Evolutionary conservation across 768 basidiomycete genomes (phyloP).

Genomic region (Lactifluus volemus): DNA sequence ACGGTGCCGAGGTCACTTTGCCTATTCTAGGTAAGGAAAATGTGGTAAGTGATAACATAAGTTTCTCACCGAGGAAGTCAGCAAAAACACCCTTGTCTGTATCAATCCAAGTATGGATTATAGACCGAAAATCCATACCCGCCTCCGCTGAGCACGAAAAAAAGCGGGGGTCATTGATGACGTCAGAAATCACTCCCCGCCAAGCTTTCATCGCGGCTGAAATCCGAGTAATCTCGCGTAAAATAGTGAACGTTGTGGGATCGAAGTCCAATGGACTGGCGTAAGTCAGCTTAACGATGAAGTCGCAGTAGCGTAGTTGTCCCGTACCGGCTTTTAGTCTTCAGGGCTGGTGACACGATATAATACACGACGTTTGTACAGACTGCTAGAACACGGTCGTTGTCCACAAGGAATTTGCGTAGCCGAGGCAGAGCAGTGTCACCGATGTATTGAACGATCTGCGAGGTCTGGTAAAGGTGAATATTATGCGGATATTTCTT

Average conservation of each 20-base stretch:
- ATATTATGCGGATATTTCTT: not conserved
- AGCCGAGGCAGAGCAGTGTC: constrained; percentile 61
- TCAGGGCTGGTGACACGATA: constrained; percentile 72
- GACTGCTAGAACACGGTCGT: constrained; percentile 69
- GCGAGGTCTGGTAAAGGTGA: not conserved
- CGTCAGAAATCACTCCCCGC: constrained; percentile 70
- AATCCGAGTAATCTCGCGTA: constrained; percentile 72
- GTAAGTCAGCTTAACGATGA: constrained; percentile 9
- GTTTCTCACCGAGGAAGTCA: constrained; percentile 65
- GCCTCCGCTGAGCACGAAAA: constrained; percentile 64
- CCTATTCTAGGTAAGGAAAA: constrained; percentile 34
- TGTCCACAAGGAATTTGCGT: constrained; percentile 72
- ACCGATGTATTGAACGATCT: constrained; percentile 72
- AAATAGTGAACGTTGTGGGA: constrained; percentile 49
- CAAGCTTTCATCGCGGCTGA: constrained; percentile 77
- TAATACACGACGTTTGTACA: constrained; percentile 83
- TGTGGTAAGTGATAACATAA: constrained; percentile 19
- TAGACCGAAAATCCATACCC: constrained; percentile 60
- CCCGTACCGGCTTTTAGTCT: constrained; percentile 58
- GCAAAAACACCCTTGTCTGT: constrained; percentile 78
- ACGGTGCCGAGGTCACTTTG: constrained; percentile 74
- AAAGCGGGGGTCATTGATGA: constrained; percentile 77
- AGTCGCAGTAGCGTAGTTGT: not conserved
- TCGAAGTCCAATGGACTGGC: constrained; percentile 77
- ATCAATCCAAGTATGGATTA: constrained; percentile 75